phyloP scores from a whole-genome alignment of 2,329 filamentous ascomycete genomes.

The Penicillium sp. region DNA sequence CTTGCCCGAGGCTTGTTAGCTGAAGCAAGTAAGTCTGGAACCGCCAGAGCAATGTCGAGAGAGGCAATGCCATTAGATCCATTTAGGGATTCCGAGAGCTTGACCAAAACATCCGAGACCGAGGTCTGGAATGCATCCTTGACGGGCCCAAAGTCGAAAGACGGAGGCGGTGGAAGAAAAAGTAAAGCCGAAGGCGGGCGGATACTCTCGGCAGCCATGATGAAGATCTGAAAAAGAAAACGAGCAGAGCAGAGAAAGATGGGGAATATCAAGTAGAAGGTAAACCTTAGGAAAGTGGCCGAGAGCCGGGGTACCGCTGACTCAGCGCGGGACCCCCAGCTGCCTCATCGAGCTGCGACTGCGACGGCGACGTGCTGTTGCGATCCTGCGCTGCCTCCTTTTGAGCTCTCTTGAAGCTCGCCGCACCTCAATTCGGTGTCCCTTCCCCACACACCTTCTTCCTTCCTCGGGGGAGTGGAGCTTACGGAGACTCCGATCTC shows the following conservation, averaged over 20 bases:
- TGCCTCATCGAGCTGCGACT: conserved; percentile 5
- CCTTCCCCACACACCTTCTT: conserved; percentile 2
- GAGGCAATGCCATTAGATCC: conserved; percentile 35
- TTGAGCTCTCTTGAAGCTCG: conserved; percentile 32
- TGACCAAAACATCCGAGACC: conserved; percentile 54
- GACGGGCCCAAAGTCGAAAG: conserved; percentile 52
- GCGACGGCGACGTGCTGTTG: neutral
- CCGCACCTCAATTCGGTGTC: conserved; percentile 9
- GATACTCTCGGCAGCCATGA: conserved; percentile 25
- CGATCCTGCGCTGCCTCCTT: conserved; percentile 2
- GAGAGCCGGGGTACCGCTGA: conserved; percentile 10
- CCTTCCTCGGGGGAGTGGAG: conserved; percentile 19
- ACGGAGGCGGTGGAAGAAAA: conserved; percentile 61
- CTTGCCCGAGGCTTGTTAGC: conserved; percentile 53
- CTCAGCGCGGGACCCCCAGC: conserved; percentile 15
- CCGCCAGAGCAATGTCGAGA: conserved; percentile 62
- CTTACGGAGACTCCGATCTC: conserved; percentile 14
- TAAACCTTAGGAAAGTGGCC: neutral
- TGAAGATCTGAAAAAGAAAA: conserved; percentile 4
- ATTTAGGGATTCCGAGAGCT: conserved; percentile 42
- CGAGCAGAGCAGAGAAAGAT: conserved; percentile 1
- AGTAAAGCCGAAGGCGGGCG: conserved; percentile 49
- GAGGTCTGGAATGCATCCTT: conserved; percentile 61
- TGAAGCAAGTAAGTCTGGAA: conserved; percentile 58
- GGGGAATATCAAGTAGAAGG: neutral